Conservation (phyloP, 345 rosid species). For the Heritiera fomes region DNA sequence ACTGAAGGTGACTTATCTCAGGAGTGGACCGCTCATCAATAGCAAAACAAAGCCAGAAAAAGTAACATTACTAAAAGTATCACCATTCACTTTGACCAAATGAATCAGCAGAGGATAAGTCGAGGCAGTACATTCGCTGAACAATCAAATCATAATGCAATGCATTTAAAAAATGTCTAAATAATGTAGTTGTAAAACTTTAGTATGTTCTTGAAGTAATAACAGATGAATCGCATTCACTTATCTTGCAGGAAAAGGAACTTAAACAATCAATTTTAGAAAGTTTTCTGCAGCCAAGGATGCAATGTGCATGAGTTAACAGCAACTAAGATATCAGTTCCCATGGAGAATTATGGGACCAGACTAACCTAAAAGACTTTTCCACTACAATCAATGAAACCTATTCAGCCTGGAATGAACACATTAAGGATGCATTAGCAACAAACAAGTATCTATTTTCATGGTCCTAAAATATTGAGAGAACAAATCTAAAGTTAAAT, state of each 20-base stretch:
- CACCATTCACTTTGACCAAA: constrained; percentile 9
- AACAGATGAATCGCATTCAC: neutral
- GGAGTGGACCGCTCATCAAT: neutral
- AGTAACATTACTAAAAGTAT: neutral
- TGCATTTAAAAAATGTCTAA: neutral
- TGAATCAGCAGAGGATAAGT: neutral
- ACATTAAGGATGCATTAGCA: constrained; percentile 6
- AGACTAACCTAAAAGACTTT: constrained; percentile 10
- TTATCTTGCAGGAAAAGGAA: neutral
- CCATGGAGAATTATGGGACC: neutral
- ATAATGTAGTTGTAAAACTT: neutral
- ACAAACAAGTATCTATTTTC: neutral
- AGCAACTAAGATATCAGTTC: neutral
- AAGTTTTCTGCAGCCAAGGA: neutral
- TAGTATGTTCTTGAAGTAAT: neutral
- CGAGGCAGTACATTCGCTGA: constrained; percentile 3
- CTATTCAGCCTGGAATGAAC: neutral
- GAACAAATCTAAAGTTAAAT: neutral
- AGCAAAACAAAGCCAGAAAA: constrained; percentile 3
- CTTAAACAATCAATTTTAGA: neutral
- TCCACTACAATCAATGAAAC: neutral
- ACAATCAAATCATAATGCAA: constrained; percentile 10
- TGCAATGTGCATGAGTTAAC: neutral
- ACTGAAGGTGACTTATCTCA: constrained; percentile 20
- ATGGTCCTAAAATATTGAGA: neutral